These are phyloP conservation scores for Tetradesmus lagerheimii DNA, from an alignment of 139 green algal species.

Conservation along the genomic window DNA sequence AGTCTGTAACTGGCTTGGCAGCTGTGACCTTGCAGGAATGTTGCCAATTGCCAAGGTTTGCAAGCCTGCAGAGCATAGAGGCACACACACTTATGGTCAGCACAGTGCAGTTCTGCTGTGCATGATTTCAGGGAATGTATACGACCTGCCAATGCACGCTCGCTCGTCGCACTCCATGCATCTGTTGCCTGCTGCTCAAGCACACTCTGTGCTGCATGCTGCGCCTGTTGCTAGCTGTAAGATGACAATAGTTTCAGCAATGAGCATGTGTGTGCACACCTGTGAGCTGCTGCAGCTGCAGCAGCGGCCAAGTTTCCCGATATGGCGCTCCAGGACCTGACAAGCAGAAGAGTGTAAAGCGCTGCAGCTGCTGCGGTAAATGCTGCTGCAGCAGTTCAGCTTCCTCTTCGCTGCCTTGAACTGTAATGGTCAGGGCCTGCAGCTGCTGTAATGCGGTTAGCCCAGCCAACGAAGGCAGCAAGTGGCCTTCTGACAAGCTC, in stretches of 20 bases:
- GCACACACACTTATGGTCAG: not conserved
- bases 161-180: not conserved
- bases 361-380: not conserved
- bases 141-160: not conserved
- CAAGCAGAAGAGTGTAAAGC: not conserved
- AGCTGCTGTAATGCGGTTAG: too few relatives aligned
- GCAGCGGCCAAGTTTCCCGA: not conserved
- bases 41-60: not conserved
- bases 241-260: not conserved
- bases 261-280: not conserved
- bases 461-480: too few relatives aligned
- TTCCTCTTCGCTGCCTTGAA: too few relatives aligned
- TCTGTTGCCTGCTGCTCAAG: not conserved
- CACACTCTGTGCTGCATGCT: not conserved
- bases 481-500: too few relatives aligned
- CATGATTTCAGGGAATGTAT: not conserved
- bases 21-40: not conserved
- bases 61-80: not conserved
- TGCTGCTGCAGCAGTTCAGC: not conserved
- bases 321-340: too few relatives aligned
- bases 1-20: not conserved
- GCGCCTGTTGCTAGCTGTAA: not conserved
- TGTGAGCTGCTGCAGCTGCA: not conserved
- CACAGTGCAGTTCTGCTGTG: not conserved
- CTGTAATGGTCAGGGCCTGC: too few relatives aligned